These are phyloP conservation scores for Tetragonia tetragonoides DNA, from an alignment of 148 eudicot species.

Conservation along the genomic window DNA sequence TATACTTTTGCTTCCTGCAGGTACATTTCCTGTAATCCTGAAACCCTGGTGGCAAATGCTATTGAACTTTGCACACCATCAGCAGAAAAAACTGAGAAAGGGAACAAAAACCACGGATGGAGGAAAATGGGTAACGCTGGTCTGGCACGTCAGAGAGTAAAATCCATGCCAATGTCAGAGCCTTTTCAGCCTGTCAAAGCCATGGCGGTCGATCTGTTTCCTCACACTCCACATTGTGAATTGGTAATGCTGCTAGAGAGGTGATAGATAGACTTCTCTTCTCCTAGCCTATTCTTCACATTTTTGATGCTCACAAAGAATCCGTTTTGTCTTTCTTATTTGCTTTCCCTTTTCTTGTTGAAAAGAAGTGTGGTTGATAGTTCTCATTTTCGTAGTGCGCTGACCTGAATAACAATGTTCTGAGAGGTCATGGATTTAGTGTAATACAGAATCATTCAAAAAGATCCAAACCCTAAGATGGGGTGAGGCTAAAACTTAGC, in stretches of 20 bases:
- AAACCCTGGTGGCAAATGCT: slow-evolving; percentile 88
- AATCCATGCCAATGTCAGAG: slow-evolving; percentile 87
- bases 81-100: slow-evolving; percentile 52
- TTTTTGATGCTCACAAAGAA: not conserved
- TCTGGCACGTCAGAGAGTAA: slow-evolving; percentile 84
- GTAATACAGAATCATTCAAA: not conserved
- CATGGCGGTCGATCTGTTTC: slow-evolving; percentile 96
- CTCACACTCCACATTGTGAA: slow-evolving; percentile 94
- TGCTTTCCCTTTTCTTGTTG: not conserved
- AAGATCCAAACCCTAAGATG: not conserved
- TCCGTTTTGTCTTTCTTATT: not conserved
- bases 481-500: too few relatives aligned
- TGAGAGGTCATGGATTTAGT: too few relatives aligned
- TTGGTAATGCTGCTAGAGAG: slow-evolving; percentile 95
- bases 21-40: slow-evolving; percentile 95
- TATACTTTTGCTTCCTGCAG: slow-evolving; percentile 36
- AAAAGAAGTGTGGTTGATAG: not conserved
- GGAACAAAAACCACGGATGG: slow-evolving; percentile 66
- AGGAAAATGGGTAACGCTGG: slow-evolving; percentile 81
- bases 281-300: not conserved
- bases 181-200: slow-evolving; percentile 86
- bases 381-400: too few relatives aligned
- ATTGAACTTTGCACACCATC: slow-evolving; percentile 95
- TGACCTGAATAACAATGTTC: too few relatives aligned
- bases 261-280: slow-evolving; percentile 25